phyloP scores from a whole-genome alignment of 768 basidiomycete genomes.

The Russula virescens region DNA sequence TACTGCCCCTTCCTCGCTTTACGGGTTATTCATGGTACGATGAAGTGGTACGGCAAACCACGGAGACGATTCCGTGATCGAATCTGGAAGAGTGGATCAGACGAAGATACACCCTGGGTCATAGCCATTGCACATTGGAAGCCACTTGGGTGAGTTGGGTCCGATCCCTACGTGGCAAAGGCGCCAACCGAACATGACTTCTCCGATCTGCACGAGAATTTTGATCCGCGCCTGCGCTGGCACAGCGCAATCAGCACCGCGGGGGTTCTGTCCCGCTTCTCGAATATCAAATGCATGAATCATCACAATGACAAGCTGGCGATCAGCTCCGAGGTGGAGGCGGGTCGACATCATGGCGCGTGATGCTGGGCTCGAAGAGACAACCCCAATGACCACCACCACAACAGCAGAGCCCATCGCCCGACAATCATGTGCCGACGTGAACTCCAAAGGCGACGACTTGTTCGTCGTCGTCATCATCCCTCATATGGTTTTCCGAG shows the following conservation, averaged over 20 bases:
- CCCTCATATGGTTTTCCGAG: not conserved
- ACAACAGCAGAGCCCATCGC: not conserved
- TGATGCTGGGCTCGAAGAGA: not conserved
- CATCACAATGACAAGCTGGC: not conserved
- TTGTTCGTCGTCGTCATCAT: not conserved
- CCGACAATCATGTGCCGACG: not conserved
- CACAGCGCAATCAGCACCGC: constrained; percentile 24
- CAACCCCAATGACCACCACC: too few species aligned
- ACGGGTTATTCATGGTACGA: too few species aligned
- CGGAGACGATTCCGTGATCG: constrained; percentile 84
- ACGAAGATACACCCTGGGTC: constrained; percentile 45
- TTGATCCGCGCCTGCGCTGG: constrained; percentile 56
- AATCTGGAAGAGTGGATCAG: constrained; percentile 91
- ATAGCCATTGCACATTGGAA: too few species aligned
- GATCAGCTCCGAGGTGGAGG: not conserved
- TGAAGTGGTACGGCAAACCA: constrained; percentile 75
- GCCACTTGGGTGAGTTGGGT: too few species aligned
- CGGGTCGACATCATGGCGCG: not conserved
- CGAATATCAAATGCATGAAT: not conserved
- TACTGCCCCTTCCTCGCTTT: constrained; percentile 32
- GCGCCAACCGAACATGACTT: constrained; percentile 66
- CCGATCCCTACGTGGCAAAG: constrained; percentile 53
- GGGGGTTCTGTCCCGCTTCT: constrained; percentile 27
- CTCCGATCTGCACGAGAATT: constrained; percentile 77
- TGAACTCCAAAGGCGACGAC: not conserved